Base-by-base conservation (phyloP, 805 yeast species). In the Kluyveromyces nonfermentans region DNA sequence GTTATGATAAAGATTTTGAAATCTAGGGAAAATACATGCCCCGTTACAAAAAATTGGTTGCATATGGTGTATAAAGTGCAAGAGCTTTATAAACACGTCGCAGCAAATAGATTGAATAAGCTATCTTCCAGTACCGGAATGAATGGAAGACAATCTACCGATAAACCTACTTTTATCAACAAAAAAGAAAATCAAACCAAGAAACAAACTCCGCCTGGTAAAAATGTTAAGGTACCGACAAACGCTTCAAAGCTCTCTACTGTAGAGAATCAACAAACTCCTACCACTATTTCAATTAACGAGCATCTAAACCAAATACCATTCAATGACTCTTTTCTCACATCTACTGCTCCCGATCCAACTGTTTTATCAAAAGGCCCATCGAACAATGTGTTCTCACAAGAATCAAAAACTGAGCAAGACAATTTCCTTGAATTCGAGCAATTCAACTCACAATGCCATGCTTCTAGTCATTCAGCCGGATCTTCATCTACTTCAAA, bases 21-120 rank as follows among this genome's bases (percentile, higher is more conserved):
- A 25, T 32, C 38, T 33, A 40, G 39, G 31, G 47, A 45, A 20
- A 31, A 33, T 4, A 19, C 21, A 8, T 41, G 39, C 32, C 22
- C 19, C 2, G 42, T 37, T 12, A 37, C 47, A 17, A 40, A 41
- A 16, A 45, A 37, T 30, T 45, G 47, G 47, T 20, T 45, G 18
- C 40, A 34, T 19, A 42, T 41, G 30, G 41, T 35, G 15, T 30
- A 40, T 21, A 45, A 45, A 22, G 33, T 45, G 10, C 40, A 40
- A 14, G 47, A 41, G 30, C 37, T 45, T 31, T 40, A 45, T 21
- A 41, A 37, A 19, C 37, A 12, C 21, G 47, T 41, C 7, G 22
- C 47, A 10, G 28, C 25, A 17, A 45, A 36, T 32, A 33, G 31
- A 22, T 15, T 20, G 5, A 25, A 25, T 14, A 6, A 25, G 12